A percentile compares a stretch with the other conserved stretches of the same genome.
phyloP scores from a whole-genome alignment of 805 yeast genomes.

The Sugiyamaella valdiviana region DNA sequence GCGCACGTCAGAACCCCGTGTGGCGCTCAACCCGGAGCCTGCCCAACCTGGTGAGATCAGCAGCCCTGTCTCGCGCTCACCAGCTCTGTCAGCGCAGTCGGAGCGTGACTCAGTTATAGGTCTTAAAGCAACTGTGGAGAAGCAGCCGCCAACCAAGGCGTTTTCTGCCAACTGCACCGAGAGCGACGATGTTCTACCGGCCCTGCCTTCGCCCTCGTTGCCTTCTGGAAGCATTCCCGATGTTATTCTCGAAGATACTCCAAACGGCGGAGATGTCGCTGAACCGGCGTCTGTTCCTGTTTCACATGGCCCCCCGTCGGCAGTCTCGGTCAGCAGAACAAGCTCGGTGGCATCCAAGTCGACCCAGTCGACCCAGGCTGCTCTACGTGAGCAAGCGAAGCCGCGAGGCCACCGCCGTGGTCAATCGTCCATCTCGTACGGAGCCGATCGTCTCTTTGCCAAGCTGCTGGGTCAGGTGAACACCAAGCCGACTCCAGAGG shows the following conservation, averaged over 20 bases:
- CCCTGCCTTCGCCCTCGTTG: background rate
- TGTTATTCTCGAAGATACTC: background rate
- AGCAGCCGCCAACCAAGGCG: background rate
- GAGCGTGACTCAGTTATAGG: slow-evolving; percentile 5
- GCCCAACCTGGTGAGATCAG: slow-evolving; percentile 32
- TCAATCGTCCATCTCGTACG: slow-evolving; percentile 23
- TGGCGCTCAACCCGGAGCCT: slow-evolving; percentile 28
- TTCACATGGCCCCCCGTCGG: background rate
- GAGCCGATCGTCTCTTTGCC: slow-evolving; percentile 23
- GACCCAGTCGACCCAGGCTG: slow-evolving; percentile 11
- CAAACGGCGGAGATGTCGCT: background rate
- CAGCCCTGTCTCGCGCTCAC: slow-evolving; percentile 23
- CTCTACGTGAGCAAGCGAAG: slow-evolving; percentile 30
- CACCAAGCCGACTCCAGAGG: slow-evolving; percentile 2
- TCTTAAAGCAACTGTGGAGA: background rate
- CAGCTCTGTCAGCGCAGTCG: slow-evolving; percentile 1
- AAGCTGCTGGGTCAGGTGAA: slow-evolving; percentile 20
- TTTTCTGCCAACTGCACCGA: background rate
- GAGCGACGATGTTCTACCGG: background rate
- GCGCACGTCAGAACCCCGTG: slow-evolving; percentile 29
- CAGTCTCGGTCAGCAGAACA: slow-evolving; percentile 1
- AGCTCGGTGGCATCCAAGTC: background rate
- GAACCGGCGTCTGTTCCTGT: background rate
- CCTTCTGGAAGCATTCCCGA: background rate
- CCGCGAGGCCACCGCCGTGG: slow-evolving; percentile 24